A percentile compares a stretch with the other conserved stretches of the same genome.
Conservation (phyloP, 805 yeast species). For the Dipodascopsis uninucleata region DNA sequence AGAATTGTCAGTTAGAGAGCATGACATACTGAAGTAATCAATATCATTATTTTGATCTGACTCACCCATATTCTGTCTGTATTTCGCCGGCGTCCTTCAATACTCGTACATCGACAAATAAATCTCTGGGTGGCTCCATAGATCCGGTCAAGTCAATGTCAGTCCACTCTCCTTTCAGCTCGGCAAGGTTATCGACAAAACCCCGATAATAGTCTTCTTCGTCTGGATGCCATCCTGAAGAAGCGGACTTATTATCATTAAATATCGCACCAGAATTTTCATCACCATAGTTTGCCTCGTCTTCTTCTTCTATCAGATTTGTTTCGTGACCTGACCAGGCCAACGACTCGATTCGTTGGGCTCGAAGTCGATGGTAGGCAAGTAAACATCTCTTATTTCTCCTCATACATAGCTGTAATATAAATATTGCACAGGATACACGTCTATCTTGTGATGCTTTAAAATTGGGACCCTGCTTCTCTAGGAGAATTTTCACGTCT, state of each 20-base stretch:
- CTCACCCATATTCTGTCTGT: constrained; percentile 86
- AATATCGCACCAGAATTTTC: constrained; percentile 3
- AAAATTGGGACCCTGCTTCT: constrained; percentile 24
- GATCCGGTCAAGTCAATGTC: constrained; percentile 86
- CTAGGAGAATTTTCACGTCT: constrained; percentile 50
- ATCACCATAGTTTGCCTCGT: constrained; percentile 38
- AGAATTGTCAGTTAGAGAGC: neutral
- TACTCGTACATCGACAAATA: constrained; percentile 91
- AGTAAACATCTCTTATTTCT: constrained; percentile 85
- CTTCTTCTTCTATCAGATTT: constrained; percentile 30
- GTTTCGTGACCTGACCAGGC: constrained; percentile 31
- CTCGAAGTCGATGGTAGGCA: constrained; percentile 74
- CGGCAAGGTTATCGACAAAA: constrained; percentile 67
- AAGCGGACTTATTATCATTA: constrained; percentile 28
- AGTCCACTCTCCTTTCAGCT: constrained; percentile 71
- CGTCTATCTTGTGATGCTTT: constrained; percentile 34
- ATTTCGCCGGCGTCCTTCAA: constrained; percentile 93
- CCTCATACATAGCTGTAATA: constrained; percentile 71
- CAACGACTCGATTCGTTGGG: constrained; percentile 51
- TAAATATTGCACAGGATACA: constrained; percentile 45
- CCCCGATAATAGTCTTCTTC: constrained; percentile 75
- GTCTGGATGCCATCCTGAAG: constrained; percentile 51
- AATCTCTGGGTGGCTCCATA: constrained; percentile 85
- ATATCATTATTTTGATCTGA: neutral
- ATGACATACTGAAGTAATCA: constrained; percentile 3